Percentiles rank a stretch among this genome's conserved stretches.
phyloP scores from a whole-genome alignment of 208 protist genomes.

The Leishmania tropica region DNA sequence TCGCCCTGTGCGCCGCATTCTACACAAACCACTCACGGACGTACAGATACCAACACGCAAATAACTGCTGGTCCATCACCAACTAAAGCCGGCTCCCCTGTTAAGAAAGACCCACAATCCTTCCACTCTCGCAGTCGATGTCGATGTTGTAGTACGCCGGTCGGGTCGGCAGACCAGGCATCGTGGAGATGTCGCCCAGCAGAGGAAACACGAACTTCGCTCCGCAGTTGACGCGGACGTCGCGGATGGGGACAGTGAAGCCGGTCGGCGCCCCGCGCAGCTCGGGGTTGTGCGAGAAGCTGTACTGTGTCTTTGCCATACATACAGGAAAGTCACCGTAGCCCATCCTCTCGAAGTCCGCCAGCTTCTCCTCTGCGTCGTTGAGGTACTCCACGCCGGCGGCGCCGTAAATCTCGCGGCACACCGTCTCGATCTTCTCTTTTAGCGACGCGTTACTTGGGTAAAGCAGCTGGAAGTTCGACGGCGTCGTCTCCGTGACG shows the following conservation, averaged over 20 bases:
- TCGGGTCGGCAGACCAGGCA: slow-evolving; percentile 95
- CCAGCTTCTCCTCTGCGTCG: slow-evolving; percentile 89
- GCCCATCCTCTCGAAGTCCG: slow-evolving; percentile 73
- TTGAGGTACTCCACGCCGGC: slow-evolving; percentile 88
- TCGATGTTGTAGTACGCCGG: slow-evolving; percentile 97
- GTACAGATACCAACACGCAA: not conserved
- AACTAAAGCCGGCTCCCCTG: not conserved
- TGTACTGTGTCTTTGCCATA: slow-evolving; percentile 99
- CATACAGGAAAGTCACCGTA: slow-evolving; percentile 94
- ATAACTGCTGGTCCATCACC: not conserved
- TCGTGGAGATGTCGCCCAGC: slow-evolving; percentile 93
- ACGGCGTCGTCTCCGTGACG: slow-evolving; percentile 53
- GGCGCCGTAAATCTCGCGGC: slow-evolving; percentile 96
- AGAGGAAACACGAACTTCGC: slow-evolving; percentile 97
- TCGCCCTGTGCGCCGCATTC: not conserved
- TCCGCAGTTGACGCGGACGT: slow-evolving; percentile 93
- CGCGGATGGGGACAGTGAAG: slow-evolving; percentile 93
- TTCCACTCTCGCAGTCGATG: slow-evolving; percentile 92
- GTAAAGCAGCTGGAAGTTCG: slow-evolving; percentile 95
- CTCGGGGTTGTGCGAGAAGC: slow-evolving; percentile 92
- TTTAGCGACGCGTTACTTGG: slow-evolving; percentile 87
- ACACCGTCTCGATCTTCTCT: slow-evolving; percentile 97
- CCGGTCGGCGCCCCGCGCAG: slow-evolving; percentile 91
- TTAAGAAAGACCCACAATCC: slow-evolving; percentile 94
- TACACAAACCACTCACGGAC: not conserved